Conservation (phyloP, 352 stramenopile species). For the Globisporangium ultimum region DNA sequence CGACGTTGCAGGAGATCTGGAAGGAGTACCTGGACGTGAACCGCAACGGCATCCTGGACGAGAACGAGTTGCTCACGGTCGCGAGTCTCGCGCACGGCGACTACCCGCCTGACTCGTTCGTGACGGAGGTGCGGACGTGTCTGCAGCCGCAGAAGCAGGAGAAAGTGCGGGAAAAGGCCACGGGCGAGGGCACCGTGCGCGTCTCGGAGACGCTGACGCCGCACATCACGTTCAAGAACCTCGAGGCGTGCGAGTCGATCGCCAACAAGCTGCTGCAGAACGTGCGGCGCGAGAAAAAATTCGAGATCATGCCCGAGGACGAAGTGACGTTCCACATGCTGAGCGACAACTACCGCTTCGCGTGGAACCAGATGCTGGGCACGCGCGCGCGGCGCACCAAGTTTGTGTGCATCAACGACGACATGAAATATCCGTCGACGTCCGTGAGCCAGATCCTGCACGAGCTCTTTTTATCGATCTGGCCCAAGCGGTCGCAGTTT, state of each 20-base stretch:
- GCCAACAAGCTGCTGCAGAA: slow-evolving; percentile 54
- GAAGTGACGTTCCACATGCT: slow-evolving; percentile 96
- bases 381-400: slow-evolving; percentile 90
- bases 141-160: slow-evolving; percentile 68
- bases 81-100: slow-evolving; percentile 78
- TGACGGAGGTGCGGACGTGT: slow-evolving; percentile 65
- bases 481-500: slow-evolving; percentile 89
- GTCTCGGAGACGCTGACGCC: slow-evolving; percentile 74
- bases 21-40: slow-evolving; percentile 89
- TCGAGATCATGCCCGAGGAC: slow-evolving; percentile 70
- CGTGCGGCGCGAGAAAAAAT: slow-evolving; percentile 56
- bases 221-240: slow-evolving; percentile 62
- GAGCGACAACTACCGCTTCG: slow-evolving; percentile 88
- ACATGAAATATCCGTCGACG: slow-evolving; percentile 89
- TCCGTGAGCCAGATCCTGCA: slow-evolving; percentile 83
- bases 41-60: slow-evolving; percentile 84
- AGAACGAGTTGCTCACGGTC: slow-evolving; percentile 90
- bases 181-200: slow-evolving; percentile 49
- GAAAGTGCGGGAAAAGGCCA: slow-evolving; percentile 63
- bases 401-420: slow-evolving; percentile 97
- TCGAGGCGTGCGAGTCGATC: slow-evolving; percentile 49
- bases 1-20: slow-evolving; percentile 82
- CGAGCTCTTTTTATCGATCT: slow-evolving; percentile 92
- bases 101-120: slow-evolving; percentile 62
- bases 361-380: slow-evolving; percentile 90